Evolutionary conservation across 768 basidiomycete genomes (phyloP), one percentile per base, ranked within the genome.

Genomic region (Chiua virens): DNA sequence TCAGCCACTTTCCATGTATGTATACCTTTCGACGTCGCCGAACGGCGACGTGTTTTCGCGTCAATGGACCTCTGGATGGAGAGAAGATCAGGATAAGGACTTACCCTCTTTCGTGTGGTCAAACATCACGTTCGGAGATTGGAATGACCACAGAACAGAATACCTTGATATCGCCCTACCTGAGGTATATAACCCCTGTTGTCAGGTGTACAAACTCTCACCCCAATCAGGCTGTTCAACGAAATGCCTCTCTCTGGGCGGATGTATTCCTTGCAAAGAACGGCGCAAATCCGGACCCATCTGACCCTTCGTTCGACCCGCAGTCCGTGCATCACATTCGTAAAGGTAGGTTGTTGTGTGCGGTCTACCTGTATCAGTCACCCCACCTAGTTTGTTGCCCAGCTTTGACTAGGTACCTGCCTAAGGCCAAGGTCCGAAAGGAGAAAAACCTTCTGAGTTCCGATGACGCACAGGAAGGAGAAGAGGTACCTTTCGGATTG

Each of bases 331-430:
- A 89, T 55, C 84, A 90, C 63, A 68, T 85, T 50, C 78, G 88
- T 47, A 92, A 92, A 71, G 72, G 92, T 92, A 57, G 32, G 86
- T 74, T 22, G 22, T 36, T 42, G 50, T 45, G 39, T 28, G 13
- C 17, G 44, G 27, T 23, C 13, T 32, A 46, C 22, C 20, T 37
- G 37, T 34, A 20, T 18, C 32, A 53, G 30, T 10, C 36, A 48
- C 53, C 49, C 32, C 35, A 56, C 49, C 18, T 32, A 8, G 49
- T 23, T 37, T 34, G 27, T 42, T 23, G 40, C 20, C 8, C 49
- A 97, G 95, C 87, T 25, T 73, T 99, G 56, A 96, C 92, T 2
- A 84, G 89, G n/a, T 95, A 93, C 67, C 59, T 88, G 28, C 80
- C 87, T 7, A 87, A 82, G 60, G 60, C 73, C 20, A 93, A 88